phyloP scores from a whole-genome alignment of 306 rosid genomes.

The Rubus parviflorus region DNA sequence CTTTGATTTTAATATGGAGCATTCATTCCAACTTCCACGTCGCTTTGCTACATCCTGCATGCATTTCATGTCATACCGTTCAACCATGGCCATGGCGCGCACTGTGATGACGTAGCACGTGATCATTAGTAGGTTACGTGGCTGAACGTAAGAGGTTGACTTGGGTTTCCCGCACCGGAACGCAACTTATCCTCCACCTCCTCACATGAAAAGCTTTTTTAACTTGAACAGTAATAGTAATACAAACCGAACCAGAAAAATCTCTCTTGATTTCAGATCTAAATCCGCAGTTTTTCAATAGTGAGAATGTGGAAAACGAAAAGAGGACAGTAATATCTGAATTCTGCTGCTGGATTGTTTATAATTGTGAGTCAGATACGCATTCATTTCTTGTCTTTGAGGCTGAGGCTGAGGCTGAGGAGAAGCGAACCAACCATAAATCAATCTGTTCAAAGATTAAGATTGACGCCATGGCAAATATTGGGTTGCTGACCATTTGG shows the following conservation, averaged over 20 bases:
- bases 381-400: too few species aligned
- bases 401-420: too few species aligned
- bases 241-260: neutral
- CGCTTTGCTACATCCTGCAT: neutral
- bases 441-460: too few species aligned
- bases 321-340: neutral
- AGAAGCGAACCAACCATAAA: too few species aligned
- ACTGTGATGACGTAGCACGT: neutral
- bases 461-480: neutral
- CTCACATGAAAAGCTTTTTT: neutral
- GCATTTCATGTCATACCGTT: neutral
- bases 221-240: neutral
- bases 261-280: neutral
- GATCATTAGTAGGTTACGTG: neutral
- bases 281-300: neutral
- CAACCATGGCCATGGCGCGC: too few species aligned
- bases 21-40: constrained; percentile 11
- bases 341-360: neutral
- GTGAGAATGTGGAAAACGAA: neutral
- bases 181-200: neutral
- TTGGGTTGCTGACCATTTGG: constrained; percentile 40
- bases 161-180: neutral
- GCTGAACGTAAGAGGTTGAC: neutral
- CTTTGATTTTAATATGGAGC: neutral
- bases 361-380: too few species aligned